A percentile compares a stretch with the other conserved stretches of the same genome.
phyloP scores from a whole-genome alignment of 768 basidiomycete genomes.

The Trametes cingulata region DNA sequence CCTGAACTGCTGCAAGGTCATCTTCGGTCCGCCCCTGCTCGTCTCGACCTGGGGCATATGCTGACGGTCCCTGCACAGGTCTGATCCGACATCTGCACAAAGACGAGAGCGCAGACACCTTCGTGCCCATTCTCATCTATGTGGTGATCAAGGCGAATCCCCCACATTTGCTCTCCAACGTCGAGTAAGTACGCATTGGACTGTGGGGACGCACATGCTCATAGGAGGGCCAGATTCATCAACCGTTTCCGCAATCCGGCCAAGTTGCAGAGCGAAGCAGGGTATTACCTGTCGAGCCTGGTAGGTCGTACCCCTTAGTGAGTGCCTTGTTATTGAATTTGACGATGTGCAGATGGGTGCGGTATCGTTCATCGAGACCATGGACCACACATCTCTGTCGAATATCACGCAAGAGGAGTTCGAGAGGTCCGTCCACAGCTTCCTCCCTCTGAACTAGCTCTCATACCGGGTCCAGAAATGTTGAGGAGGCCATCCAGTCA shows the following conservation, averaged over 20 bases:
- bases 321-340: background rate
- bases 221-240: conserved; percentile 67
- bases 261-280: conserved; percentile 92
- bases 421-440: conserved; percentile 54
- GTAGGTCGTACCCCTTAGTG: conserved; percentile 47
- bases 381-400: conserved; percentile 95
- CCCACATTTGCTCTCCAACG: conserved; percentile 88
- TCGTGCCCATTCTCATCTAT: conserved; percentile 92
- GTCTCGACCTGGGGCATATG: conserved; percentile 9
- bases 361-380: conserved; percentile 95
- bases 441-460: background rate
- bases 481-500: conserved; percentile 59
- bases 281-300: conserved; percentile 95
- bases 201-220: background rate
- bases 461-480: conserved; percentile 40
- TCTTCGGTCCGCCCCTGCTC: conserved; percentile 72
- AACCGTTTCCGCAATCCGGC: conserved; percentile 89
- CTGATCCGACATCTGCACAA: conserved; percentile 83
- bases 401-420: conserved; percentile 94
- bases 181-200: conserved; percentile 63
- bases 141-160: conserved; percentile 96
- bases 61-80: conserved; percentile 46
- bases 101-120: conserved; percentile 91
- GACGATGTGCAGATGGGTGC: conserved; percentile 75
- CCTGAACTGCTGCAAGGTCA: conserved; percentile 97